phyloP scores from a whole-genome alignment of 306 rosid genomes.

The Dryas drummondii region DNA sequence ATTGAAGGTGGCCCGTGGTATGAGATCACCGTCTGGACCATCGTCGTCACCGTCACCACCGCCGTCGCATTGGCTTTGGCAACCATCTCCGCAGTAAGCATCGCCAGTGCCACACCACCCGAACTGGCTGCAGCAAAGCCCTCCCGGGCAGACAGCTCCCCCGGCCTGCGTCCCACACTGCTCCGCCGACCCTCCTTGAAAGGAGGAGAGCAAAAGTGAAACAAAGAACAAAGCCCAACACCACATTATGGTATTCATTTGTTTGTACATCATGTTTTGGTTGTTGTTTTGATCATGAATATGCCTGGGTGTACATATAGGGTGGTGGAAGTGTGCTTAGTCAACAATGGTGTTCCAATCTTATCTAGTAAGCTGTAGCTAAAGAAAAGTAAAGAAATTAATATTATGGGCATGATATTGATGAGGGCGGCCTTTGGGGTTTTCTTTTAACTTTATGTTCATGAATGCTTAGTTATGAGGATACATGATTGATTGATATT shows the following conservation, averaged over 20 bases:
- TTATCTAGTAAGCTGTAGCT: neutral
- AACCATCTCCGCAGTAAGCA: slow-evolving; percentile 32
- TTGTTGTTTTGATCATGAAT: neutral
- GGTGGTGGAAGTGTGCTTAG: neutral
- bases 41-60: neutral
- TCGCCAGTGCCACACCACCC: slow-evolving; percentile 45
- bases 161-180: slow-evolving; percentile 37
- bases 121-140: slow-evolving; percentile 46
- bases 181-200: slow-evolving; percentile 17
- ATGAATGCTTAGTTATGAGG: neutral
- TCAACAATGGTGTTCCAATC: neutral
- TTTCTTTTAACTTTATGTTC: neutral
- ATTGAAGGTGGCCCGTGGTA: slow-evolving; percentile 30
- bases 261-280: neutral
- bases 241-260: neutral
- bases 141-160: slow-evolving; percentile 44
- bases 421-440: neutral
- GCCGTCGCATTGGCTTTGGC: slow-evolving; percentile 50
- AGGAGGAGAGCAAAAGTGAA: neutral
- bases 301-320: slow-evolving; percentile 5
- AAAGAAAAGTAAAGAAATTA: neutral
- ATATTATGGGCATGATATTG: too few relatives aligned
- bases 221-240: neutral
- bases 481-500: too few relatives aligned
- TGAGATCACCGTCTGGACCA: slow-evolving; percentile 27